Conservation (phyloP, 345 rosid species). For the Populus tremula region DNA sequence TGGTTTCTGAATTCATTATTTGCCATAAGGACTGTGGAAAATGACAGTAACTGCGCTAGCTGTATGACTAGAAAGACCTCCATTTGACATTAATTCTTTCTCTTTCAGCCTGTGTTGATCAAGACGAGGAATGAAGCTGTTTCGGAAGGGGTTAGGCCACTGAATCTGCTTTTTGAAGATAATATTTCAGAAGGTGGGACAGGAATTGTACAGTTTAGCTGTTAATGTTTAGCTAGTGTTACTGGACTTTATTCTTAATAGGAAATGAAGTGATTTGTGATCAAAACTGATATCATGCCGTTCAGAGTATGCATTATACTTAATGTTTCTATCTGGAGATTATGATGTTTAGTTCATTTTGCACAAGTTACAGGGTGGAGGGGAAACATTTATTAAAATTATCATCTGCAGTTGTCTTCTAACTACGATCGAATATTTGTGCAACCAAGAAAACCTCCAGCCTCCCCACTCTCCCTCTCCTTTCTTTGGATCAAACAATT, state of each 20-base stretch:
- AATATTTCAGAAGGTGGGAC: not conserved
- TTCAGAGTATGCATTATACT: not conserved
- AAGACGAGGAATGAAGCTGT: conserved; percentile 24
- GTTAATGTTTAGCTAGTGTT: not conserved
- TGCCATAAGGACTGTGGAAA: not conserved
- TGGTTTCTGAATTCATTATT: conserved; percentile 3
- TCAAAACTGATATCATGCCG: not conserved
- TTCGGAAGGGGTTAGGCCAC: not conserved
- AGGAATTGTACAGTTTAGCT: not conserved
- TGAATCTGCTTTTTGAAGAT: not conserved
- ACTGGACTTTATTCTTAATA: not conserved
- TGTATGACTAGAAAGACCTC: not conserved
- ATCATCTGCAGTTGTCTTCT: not conserved
- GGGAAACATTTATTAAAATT: not conserved
- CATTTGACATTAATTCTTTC: not conserved
- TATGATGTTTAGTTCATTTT: not conserved
- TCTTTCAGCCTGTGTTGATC: conserved; percentile 39
- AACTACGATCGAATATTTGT: not conserved
- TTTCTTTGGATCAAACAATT: not conserved
- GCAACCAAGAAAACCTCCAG: not conserved
- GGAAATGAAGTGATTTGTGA: not conserved
- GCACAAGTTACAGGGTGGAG: too few relatives aligned
- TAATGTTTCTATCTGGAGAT: not conserved
- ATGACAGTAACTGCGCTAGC: not conserved
- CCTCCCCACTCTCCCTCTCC: not conserved